A percentile compares a stretch with the other conserved stretches of the same genome.
Conservation (phyloP, 805 yeast species). For the Monosporozyma siamensis region DNA sequence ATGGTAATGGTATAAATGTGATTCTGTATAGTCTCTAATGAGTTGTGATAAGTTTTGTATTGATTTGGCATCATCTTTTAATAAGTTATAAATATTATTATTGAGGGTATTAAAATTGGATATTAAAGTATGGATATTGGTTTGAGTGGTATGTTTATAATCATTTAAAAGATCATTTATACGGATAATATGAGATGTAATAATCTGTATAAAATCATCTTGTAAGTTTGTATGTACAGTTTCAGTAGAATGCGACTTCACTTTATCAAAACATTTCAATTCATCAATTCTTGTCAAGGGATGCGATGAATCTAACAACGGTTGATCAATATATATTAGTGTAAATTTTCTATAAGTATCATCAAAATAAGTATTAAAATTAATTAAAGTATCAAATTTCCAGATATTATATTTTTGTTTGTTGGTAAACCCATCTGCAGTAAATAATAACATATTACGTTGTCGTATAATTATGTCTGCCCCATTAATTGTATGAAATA, state of each 20-base stretch:
- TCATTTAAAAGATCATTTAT: conserved; percentile 2
- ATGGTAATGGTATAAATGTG: conserved; percentile 53
- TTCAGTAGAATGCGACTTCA: too few species aligned
- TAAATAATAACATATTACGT: conserved; percentile 42
- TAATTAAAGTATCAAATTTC: conserved; percentile 39
- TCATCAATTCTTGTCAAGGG: conserved; percentile 11
- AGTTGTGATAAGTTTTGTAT: conserved; percentile 37
- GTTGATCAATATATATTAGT: conserved; percentile 47
- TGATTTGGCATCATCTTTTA: conserved; percentile 10
- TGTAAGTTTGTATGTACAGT: too few species aligned
- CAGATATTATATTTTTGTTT: conserved; percentile 38
- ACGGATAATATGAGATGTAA: conserved; percentile 6
- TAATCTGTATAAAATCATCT: too few species aligned
- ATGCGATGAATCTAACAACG: conserved; percentile 37
- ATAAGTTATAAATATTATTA: conserved; percentile 1
- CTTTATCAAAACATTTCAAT: neutral
- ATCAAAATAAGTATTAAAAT: conserved; percentile 52
- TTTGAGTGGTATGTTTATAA: neutral
- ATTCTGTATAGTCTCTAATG: conserved; percentile 64
- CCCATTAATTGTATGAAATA: conserved; percentile 44
- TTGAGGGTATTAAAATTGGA: neutral
- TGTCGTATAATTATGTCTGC: conserved; percentile 42
- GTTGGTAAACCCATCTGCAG: conserved; percentile 50
- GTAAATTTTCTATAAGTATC: conserved; percentile 42
- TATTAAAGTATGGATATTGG: neutral